Evolutionary conservation across 768 basidiomycete genomes (phyloP).

Genomic region (Pisolithus albus): DNA sequence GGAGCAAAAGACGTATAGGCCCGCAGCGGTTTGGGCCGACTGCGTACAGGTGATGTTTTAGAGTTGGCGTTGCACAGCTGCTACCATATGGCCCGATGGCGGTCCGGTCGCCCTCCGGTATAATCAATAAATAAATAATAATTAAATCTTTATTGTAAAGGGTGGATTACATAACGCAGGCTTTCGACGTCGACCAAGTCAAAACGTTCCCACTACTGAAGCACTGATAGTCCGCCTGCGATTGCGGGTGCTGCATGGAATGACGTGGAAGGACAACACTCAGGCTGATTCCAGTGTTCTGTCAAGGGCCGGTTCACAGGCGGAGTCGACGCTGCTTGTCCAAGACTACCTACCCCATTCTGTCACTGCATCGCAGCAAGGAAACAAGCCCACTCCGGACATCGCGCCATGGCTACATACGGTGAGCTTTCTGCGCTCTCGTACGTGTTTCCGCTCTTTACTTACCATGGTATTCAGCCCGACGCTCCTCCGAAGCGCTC

Average conservation of each 20-base stretch:
- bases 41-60: neutral
- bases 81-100: neutral
- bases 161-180: no score
- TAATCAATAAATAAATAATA: no score
- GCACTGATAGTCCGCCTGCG: neutral
- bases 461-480: conserved; percentile 1
- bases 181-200: no score
- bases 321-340: neutral
- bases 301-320: no score
- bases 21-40: conserved; percentile 3
- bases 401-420: conserved; percentile 9
- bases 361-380: neutral
- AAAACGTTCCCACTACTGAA: neutral
- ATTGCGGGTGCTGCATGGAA: neutral
- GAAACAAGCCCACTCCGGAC: conserved; percentile 1
- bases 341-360: neutral
- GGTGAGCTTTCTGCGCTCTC: neutral
- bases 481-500: conserved; percentile 13
- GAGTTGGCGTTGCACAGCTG: conserved; percentile 10
- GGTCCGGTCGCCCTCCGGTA: no score
- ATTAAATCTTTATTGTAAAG: no score
- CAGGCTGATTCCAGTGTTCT: neutral
- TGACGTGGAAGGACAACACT: neutral
- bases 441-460: conserved; percentile 5
- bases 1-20: conserved; percentile 5